phyloP scores from a whole-genome alignment of 257 asterid species.

The Galeopsis tetrahit region DNA sequence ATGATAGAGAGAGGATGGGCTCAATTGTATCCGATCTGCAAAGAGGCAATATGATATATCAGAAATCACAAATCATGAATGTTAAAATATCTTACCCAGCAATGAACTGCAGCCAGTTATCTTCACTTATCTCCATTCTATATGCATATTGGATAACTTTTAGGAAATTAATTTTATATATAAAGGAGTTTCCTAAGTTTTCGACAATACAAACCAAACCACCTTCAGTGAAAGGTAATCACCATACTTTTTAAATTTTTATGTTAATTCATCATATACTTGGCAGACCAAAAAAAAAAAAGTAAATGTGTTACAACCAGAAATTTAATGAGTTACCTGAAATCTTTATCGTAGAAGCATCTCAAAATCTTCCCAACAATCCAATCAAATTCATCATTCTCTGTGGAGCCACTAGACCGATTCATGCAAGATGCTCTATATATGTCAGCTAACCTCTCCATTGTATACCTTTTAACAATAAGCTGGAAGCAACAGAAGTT shows the following conservation, averaged over 20 bases:
- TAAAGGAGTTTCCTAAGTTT: constrained; percentile 21
- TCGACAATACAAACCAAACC: constrained; percentile 24
- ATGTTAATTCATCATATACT: constrained; percentile 17
- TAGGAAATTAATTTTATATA: constrained; percentile 9
- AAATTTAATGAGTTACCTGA: constrained; percentile 63
- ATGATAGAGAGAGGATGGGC: constrained; percentile 70
- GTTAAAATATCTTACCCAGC: constrained; percentile 16
- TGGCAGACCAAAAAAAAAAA: constrained; percentile 15
- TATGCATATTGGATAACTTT: constrained; percentile 15
- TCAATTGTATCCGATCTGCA: constrained; percentile 93
- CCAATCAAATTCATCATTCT: constrained; percentile 76
- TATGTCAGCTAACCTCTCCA: constrained; percentile 93
- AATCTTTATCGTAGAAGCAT: constrained; percentile 97
- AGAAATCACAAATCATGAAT: constrained; percentile 17
- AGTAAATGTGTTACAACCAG: constrained; percentile 15
- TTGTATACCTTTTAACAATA: constrained; percentile 80
- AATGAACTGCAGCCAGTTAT: constrained; percentile 20
- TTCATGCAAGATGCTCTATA: constrained; percentile 70
- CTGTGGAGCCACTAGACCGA: constrained; percentile 43
- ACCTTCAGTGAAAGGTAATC: neutral
- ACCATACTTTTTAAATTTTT: constrained; percentile 11
- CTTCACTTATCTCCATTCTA: constrained; percentile 26
- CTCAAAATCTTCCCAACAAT: constrained; percentile 88
- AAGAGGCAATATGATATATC: constrained; percentile 25
- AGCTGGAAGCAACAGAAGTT: constrained; percentile 56